A percentile compares a stretch with the other conserved stretches of the same genome.
Evolutionary conservation across 202 grass and related monocot species (phyloP).

Genomic region (Brachypodium distachyon): DNA sequence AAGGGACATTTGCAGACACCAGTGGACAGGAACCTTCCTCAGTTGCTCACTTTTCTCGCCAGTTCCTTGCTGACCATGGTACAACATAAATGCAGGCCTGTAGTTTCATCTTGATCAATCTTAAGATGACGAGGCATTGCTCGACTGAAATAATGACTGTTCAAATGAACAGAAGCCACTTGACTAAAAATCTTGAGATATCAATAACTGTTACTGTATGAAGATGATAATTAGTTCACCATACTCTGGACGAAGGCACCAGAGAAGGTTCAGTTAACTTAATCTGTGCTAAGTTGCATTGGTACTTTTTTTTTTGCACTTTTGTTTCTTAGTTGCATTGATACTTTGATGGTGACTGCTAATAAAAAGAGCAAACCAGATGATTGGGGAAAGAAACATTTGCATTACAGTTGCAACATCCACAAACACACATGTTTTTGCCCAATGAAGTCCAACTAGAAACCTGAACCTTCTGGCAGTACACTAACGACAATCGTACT

Average conservation of each 20-base stretch:
- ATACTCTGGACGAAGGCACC: neutral
- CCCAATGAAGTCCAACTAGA: neutral
- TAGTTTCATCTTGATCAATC: neutral
- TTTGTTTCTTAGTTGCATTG: conserved; percentile 7
- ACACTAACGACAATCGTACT: neutral
- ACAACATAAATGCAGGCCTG: neutral
- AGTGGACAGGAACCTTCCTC: conserved; percentile 13
- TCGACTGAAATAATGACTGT: neutral
- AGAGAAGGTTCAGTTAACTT: neutral
- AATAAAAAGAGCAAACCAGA: neutral
- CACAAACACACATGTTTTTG: neutral
- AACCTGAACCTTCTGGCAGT: neutral
- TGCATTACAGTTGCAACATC: neutral
- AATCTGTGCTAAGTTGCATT: neutral
- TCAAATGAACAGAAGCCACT: too few relatives aligned
- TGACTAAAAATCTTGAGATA: neutral
- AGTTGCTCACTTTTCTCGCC: neutral
- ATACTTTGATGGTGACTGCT: neutral
- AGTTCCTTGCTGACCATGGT: conserved; percentile 31
- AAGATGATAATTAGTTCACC: neutral
- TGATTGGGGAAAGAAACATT: neutral
- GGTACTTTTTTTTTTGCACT: too few relatives aligned
- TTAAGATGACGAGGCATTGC: neutral
- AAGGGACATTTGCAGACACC: neutral
- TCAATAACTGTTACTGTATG: neutral